Evolutionary conservation across 371 early-diverging fungal genomes (phyloP).

Genomic region (Mortierella sp.): DNA sequence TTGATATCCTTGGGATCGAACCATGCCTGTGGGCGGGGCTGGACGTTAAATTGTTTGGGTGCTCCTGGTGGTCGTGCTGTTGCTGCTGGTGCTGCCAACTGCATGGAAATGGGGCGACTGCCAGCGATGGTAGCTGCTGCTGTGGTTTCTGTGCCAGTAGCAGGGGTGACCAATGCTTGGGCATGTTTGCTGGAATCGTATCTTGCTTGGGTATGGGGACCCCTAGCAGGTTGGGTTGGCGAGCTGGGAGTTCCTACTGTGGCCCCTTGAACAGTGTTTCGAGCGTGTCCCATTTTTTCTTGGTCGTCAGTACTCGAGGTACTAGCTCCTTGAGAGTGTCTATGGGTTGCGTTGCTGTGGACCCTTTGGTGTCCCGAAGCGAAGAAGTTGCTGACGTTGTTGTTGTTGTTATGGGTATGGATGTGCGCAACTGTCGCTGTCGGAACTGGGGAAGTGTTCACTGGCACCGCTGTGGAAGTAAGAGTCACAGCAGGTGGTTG

Average conservation of each 20-base stretch:
- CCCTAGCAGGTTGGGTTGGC: too few species aligned
- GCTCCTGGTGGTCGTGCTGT: background rate
- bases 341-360: background rate
- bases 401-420: background rate
- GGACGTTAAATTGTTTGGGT: background rate
- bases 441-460: too few species aligned
- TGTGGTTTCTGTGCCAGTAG: background rate
- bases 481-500: background rate
- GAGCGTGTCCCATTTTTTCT: background rate
- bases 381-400: background rate
- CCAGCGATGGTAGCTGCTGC: background rate
- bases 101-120: background rate
- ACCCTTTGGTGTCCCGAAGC: background rate
- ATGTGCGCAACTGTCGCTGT: background rate
- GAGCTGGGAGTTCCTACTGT: background rate
- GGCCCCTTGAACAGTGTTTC: background rate
- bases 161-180: background rate
- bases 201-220: background rate
- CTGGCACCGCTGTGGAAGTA: too few species aligned
- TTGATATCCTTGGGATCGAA: background rate
- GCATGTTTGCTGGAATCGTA: background rate
- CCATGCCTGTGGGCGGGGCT: conserved; percentile 6
- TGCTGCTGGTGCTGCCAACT: background rate
- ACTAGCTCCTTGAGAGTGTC: background rate
- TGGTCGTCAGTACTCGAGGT: background rate